Evolutionary conservation across 495 filamentous ascomycete genomes (phyloP).

Genomic region (Aspergillus hancockii): DNA sequence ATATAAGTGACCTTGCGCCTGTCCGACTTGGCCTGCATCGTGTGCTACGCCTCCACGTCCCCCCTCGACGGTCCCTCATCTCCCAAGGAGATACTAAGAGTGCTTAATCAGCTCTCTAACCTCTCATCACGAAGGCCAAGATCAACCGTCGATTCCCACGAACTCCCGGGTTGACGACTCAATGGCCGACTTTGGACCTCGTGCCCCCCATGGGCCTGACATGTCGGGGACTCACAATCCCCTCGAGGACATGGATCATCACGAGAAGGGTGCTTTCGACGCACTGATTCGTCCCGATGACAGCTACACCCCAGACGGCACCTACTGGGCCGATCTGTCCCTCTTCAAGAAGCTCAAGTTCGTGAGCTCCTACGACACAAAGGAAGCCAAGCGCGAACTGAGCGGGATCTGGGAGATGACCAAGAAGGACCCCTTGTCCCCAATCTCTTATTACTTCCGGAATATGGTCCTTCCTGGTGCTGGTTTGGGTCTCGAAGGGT

Average conservation of each 20-base stretch:
- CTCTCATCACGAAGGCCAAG: constrained; percentile 18
- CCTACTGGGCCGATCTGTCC: constrained; percentile 87
- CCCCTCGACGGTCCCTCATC: constrained; percentile 12
- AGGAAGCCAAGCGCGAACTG: constrained; percentile 67
- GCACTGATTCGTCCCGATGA: constrained; percentile 78
- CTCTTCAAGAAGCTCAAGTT: constrained; percentile 66
- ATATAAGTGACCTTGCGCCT: constrained; percentile 26
- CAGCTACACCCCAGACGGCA: constrained; percentile 73
- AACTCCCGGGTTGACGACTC: constrained; percentile 20
- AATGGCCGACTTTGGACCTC: constrained; percentile 55
- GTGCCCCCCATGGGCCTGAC: constrained; percentile 57
- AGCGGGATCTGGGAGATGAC: constrained; percentile 69
- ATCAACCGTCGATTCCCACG: constrained; percentile 3
- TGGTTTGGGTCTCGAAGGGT: constrained; percentile 85
- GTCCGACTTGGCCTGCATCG: constrained; percentile 27
- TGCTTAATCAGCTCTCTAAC: constrained; percentile 13
- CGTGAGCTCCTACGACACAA: constrained; percentile 64
- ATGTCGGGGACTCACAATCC: constrained; percentile 53
- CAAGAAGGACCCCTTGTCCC: constrained; percentile 77
- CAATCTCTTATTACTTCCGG: constrained; percentile 76
- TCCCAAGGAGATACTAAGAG: constrained; percentile 8
- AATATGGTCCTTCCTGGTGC: constrained; percentile 89
- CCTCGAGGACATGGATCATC: constrained; percentile 55
- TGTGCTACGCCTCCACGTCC: constrained; percentile 25
- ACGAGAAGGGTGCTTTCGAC: constrained; percentile 72